These are phyloP conservation scores for Acanthamoeba triangularis DNA, from an alignment of 208 protist species.

Conservation along the genomic window DNA sequence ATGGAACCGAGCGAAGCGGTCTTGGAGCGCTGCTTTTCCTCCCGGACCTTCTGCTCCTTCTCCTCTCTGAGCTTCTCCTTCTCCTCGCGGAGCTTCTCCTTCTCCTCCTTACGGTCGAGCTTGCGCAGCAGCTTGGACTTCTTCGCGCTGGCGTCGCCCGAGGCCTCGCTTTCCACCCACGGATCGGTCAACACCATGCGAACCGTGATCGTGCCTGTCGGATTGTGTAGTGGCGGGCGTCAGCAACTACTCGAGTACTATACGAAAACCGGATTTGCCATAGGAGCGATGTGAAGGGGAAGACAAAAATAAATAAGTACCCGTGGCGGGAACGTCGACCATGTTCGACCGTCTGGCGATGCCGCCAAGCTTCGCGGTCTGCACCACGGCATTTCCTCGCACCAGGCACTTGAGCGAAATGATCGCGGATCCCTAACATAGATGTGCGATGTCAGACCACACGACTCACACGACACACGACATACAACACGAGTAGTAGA, in stretches of 20 bases:
- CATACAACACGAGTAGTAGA: too few relatives aligned
- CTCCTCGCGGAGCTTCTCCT: not conserved
- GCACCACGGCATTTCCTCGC: not conserved
- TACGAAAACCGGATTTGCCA: too few relatives aligned
- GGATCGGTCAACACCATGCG: not conserved
- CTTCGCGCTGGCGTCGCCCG: not conserved
- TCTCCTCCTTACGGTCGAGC: slow-evolving; percentile 30
- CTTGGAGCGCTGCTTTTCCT: not conserved
- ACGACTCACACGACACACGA: not conserved
- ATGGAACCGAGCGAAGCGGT: not conserved
- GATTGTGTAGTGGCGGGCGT: too few relatives aligned
- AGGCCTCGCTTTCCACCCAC: not conserved
- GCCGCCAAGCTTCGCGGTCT: slow-evolving; percentile 3
- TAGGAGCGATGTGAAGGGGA: too few relatives aligned
- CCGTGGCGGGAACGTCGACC: slow-evolving; percentile 29
- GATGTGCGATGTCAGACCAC: not conserved
- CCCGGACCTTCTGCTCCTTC: not conserved
- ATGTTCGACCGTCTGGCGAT: slow-evolving; percentile 2
- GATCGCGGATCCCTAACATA: slow-evolving; percentile 1
- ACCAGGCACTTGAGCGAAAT: slow-evolving; percentile 27
- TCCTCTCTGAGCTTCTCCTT: not conserved
- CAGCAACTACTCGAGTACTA: too few relatives aligned
- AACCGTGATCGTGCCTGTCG: not conserved
- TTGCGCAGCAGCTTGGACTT: slow-evolving; percentile 12
- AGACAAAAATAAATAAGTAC: slow-evolving; percentile 8